Conservation (phyloP, 805 yeast species). For the Lipomyces orientalis region DNA sequence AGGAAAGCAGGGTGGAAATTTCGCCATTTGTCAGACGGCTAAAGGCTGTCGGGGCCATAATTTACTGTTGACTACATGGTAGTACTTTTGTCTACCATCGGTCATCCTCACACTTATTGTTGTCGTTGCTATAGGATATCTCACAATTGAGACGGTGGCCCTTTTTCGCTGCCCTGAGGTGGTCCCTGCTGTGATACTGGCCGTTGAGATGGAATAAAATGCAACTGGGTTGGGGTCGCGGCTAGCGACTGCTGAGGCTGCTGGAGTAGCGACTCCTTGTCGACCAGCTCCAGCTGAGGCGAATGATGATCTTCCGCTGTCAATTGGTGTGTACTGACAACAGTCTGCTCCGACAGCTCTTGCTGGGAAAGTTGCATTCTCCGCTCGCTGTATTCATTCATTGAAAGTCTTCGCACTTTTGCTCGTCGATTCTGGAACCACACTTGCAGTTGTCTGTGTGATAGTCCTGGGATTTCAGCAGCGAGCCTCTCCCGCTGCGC, state of each 20-base stretch:
- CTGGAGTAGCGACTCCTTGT: neutral
- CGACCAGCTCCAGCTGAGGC: neutral
- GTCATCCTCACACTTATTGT: neutral
- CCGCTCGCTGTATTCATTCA: neutral
- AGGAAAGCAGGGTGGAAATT: too few relatives aligned
- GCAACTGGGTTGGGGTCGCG: neutral
- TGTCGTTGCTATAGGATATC: neutral
- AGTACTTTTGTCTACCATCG: neutral
- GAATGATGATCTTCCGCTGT: neutral
- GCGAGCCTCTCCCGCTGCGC: conserved; percentile 32
- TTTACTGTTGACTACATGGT: neutral
- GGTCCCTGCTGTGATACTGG: neutral
- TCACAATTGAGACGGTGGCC: neutral
- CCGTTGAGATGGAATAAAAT: neutral
- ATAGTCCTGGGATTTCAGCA: conserved; percentile 32
- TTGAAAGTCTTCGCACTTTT: conserved; percentile 24
- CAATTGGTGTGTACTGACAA: neutral
- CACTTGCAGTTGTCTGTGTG: conserved; percentile 35
- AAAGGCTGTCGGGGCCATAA: too few relatives aligned
- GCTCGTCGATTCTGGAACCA: conserved; percentile 38
- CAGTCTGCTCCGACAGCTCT: neutral
- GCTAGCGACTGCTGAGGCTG: neutral
- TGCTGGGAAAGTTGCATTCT: neutral
- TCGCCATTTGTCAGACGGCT: too few relatives aligned
- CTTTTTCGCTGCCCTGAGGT: neutral